Conservation (phyloP, 306 rosid genomes). For the Abrus precatorius region DNA sequence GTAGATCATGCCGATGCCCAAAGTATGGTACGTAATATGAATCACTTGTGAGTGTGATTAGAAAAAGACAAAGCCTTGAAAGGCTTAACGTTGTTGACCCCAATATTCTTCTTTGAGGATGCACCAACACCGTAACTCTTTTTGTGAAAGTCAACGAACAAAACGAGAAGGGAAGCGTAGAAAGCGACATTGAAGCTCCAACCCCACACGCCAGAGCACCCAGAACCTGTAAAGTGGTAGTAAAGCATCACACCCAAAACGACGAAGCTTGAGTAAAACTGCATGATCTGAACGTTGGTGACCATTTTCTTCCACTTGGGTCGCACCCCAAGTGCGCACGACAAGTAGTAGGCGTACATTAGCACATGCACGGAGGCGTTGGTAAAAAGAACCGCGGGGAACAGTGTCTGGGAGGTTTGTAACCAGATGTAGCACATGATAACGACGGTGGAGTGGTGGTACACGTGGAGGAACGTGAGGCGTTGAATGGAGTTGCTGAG, state of each 20-base stretch:
- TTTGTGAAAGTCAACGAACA: conserved; percentile 72
- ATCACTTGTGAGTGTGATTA: background rate
- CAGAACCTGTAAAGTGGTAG: conserved; percentile 64
- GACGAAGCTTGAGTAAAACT: conserved; percentile 69
- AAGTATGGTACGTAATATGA: background rate
- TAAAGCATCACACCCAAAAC: conserved; percentile 61
- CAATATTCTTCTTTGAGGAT: conserved; percentile 1
- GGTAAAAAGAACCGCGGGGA: conserved; percentile 70
- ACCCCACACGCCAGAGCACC: conserved; percentile 80
- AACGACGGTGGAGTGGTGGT: conserved; percentile 80
- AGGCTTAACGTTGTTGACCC: background rate
- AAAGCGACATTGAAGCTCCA: conserved; percentile 79
- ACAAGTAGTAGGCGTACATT: conserved; percentile 83
- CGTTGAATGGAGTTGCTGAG: conserved; percentile 65
- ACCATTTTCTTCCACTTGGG: conserved; percentile 81
- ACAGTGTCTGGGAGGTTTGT: conserved; percentile 69
- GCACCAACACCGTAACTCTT: conserved; percentile 65
- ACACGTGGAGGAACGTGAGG: conserved; percentile 86
- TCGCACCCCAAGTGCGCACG: conserved; percentile 67
- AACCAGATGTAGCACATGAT: conserved; percentile 81
- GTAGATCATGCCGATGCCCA: too few species aligned
- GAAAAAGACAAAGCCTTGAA: background rate
- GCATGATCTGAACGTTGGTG: conserved; percentile 73
- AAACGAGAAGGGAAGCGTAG: conserved; percentile 67
- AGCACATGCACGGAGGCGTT: conserved; percentile 76